Conservation (phyloP, 1,139 yeast genomes). For the Kodamaea ohmeri region DNA sequence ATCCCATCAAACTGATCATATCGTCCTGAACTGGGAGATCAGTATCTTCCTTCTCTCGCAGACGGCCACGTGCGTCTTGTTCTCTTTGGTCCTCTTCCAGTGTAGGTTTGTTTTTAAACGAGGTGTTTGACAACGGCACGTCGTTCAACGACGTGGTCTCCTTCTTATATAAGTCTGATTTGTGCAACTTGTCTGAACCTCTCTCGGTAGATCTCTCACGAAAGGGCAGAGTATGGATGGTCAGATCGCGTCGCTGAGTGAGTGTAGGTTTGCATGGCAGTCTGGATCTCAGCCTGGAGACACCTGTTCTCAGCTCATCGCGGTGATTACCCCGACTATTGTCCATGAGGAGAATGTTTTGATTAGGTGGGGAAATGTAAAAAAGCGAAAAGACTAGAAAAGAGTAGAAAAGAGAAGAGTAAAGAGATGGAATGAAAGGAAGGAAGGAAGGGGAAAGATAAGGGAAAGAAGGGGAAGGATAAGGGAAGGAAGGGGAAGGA, state of each 20-base stretch:
- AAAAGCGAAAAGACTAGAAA: no score
- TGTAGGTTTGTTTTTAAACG: slow-evolving; percentile 15
- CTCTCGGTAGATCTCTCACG: slow-evolving; percentile 19
- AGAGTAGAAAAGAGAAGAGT: background rate
- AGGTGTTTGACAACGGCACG: slow-evolving; percentile 20
- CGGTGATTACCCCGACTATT: slow-evolving; percentile 3
- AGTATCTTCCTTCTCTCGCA: slow-evolving; percentile 20
- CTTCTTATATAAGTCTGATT: slow-evolving; percentile 17
- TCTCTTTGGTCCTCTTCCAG: slow-evolving; percentile 16
- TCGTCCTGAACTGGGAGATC: slow-evolving; percentile 21
- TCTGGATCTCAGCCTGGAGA: slow-evolving; percentile 22
- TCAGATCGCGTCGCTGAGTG: background rate
- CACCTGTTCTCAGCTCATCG: slow-evolving; percentile 3
- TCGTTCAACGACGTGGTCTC: slow-evolving; percentile 18
- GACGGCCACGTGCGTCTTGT: slow-evolving; percentile 27
- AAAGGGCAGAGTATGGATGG: slow-evolving; percentile 9
- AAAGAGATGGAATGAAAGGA: background rate
- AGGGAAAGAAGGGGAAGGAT: background rate
- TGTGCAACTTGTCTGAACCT: slow-evolving; percentile 17
- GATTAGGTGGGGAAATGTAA: no score
- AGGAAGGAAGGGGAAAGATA: background rate
- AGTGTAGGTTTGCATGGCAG: slow-evolving; percentile 15
- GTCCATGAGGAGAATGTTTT: slow-evolving; percentile 3
- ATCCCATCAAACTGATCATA: slow-evolving; percentile 59
- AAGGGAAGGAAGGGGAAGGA: background rate